Evolutionary conservation across 495 filamentous ascomycete genomes (phyloP).

Genomic region (Trichoderma virens): DNA sequence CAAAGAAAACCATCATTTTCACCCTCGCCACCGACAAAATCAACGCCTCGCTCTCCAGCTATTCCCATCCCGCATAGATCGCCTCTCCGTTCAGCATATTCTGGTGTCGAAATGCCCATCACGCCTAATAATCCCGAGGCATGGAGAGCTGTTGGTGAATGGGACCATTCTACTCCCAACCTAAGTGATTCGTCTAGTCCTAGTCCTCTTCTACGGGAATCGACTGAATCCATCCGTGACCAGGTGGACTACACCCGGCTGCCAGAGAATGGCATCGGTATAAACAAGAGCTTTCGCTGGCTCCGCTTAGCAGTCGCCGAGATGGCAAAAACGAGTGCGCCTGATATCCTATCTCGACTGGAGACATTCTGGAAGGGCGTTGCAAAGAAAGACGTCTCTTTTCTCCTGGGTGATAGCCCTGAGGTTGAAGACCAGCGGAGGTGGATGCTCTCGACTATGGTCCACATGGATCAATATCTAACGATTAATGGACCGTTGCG

Average conservation of each 20-base stretch:
- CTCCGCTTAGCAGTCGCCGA: background rate
- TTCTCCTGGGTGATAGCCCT: background rate
- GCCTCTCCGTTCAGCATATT: background rate
- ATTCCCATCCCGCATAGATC: too few species aligned
- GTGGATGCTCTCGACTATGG: constrained; percentile 36
- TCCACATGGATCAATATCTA: constrained; percentile 13
- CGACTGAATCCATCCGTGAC: background rate
- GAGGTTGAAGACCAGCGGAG: constrained; percentile 10
- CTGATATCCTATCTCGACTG: background rate
- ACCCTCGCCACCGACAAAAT: background rate
- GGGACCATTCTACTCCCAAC: too few species aligned
- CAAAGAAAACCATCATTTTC: background rate
- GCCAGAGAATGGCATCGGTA: background rate
- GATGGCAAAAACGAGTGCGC: background rate
- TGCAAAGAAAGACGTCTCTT: constrained; percentile 20
- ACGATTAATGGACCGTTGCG: background rate
- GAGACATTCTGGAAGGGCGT: background rate
- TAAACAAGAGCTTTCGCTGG: background rate
- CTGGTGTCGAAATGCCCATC: background rate
- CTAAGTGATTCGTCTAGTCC: too few species aligned
- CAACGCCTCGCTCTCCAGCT: background rate
- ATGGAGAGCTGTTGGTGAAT: constrained; percentile 36
- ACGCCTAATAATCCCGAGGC: constrained; percentile 24
- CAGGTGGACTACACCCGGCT: background rate
- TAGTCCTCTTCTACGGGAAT: background rate